Percentiles rank a stretch among this genome's conserved stretches.
These are phyloP conservation scores for Marasmius oreades DNA, from an alignment of 1,284 basidiomycete species.

Conservation along the genomic window DNA sequence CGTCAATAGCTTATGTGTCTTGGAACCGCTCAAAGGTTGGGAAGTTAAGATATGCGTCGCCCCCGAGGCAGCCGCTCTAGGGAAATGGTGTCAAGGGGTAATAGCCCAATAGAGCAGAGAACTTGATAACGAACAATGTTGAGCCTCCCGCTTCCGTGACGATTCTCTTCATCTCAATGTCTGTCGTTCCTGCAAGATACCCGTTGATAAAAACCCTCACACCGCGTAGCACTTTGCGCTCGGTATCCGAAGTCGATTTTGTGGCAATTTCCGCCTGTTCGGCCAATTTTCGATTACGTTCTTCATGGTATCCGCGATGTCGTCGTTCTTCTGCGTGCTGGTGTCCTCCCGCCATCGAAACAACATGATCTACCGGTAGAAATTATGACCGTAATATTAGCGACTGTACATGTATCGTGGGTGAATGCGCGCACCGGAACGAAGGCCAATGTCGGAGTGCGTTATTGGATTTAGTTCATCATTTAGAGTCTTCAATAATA, in stretches of 20 bases:
- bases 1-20: conserved; percentile 58
- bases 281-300: conserved; percentile 48
- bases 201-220: conserved; percentile 63
- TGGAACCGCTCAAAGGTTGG: conserved; percentile 58
- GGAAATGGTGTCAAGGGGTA: conserved; percentile 4
- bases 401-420: not conserved
- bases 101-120: not conserved
- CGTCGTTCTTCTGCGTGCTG: conserved; percentile 60
- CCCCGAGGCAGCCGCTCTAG: conserved; percentile 48
- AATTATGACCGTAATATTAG: not conserved
- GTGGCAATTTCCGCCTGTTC: conserved; percentile 35
- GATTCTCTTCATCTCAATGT: conserved; percentile 68
- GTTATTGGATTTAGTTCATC: conserved; percentile 69
- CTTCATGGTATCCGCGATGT: conserved; percentile 36
- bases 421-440: conserved; percentile 43
- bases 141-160: conserved; percentile 56
- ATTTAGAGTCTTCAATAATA: conserved; percentile 53
- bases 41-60: conserved; percentile 75
- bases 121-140: conserved; percentile 38
- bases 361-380: conserved; percentile 44
- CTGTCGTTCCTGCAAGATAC: conserved; percentile 63
- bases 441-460: conserved; percentile 57
- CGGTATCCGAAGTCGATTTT: conserved; percentile 15
- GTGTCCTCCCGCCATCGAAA: conserved; percentile 62
- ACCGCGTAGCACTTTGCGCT: conserved; percentile 35